These are phyloP conservation scores for Taiozyma sp. DNA, from an alignment of 1,139 yeast species.

Conservation along the genomic window DNA sequence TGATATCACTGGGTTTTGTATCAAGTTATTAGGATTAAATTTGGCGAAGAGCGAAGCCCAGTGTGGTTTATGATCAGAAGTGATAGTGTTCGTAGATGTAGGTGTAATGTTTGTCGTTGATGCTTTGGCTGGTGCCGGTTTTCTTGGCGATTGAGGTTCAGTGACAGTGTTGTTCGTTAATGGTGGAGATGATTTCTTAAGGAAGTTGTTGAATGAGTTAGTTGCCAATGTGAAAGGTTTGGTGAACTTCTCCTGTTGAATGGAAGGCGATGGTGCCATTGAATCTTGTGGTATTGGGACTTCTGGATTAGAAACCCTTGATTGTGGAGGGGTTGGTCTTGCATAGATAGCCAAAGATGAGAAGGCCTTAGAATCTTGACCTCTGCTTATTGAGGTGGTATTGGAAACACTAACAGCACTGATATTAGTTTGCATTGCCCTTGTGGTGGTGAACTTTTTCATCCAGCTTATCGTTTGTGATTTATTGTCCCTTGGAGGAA, in stretches of 20 bases:
- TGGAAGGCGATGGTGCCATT: neutral
- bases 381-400: neutral
- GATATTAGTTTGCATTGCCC: neutral
- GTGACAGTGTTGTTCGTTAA: neutral
- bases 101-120: neutral
- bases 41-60: conserved; percentile 12
- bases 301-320: neutral
- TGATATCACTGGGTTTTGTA: conserved; percentile 20
- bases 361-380: neutral
- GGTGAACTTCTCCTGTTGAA: neutral
- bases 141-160: neutral
- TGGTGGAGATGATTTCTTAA: neutral
- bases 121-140: neutral
- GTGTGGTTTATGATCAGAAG: conserved; percentile 1
- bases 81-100: neutral
- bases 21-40: conserved; percentile 9
- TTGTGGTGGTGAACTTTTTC: conserved; percentile 16
- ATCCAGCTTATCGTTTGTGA: conserved; percentile 24
- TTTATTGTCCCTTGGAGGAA: conserved; percentile 16
- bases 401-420: neutral
- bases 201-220: neutral
- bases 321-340: neutral
- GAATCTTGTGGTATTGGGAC: neutral
- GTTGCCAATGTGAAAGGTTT: neutral
- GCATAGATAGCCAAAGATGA: neutral